Base-by-base conservation (phyloP, 768 basidiomycete species). In the Fomitopsis serialis region DNA sequence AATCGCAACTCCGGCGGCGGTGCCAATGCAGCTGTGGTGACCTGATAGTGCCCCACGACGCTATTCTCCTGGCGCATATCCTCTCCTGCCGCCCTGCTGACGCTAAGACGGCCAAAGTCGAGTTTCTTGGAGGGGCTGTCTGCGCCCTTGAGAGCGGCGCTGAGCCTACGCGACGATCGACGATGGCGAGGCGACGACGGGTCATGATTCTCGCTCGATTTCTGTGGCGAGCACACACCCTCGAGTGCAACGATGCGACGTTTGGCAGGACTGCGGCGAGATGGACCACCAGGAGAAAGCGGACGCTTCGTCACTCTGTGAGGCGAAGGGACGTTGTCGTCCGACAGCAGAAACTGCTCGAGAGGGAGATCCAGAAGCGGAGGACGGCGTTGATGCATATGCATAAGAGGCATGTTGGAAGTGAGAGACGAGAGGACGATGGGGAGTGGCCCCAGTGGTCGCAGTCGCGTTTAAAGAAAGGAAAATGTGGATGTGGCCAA, bases 191-290 rank as follows among this genome's bases (percentile, higher is more conserved):
- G 65, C 57, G 68, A 46, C 50, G 62, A 48, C 63, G 68, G 78
- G 67, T 52, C 24, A 75, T 67, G 53, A 60, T 72, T 55, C 73
- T 74, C 50, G 62, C 44, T 36, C n/a, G 67, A 67, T 61, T 70
- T 74, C 49, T 68, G 65, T 3, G 71, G 66, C 29, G 71, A 67
- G 42, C 72, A 68, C 8, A 79, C 68, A 51, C 77, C 81, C 61
- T 82, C 82, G 45, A 73, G 73, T 59, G 71, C 73, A 56, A 87
- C 72, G 46, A 87, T 78, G 50, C 87, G 80, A 48, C 87, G 81
- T 63, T 89, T 89, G 25, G 82, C 74, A 21, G 87, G 84, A 59
- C 79, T 86, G 61, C 76, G 77, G 43, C 76, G 68, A 22, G 63
- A 68, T 13, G 75, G 72, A 1, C 55, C 48, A 25, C 73, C 76